Conservation (phyloP, 331 rosid species). For the Phaseolus coccineus region DNA sequence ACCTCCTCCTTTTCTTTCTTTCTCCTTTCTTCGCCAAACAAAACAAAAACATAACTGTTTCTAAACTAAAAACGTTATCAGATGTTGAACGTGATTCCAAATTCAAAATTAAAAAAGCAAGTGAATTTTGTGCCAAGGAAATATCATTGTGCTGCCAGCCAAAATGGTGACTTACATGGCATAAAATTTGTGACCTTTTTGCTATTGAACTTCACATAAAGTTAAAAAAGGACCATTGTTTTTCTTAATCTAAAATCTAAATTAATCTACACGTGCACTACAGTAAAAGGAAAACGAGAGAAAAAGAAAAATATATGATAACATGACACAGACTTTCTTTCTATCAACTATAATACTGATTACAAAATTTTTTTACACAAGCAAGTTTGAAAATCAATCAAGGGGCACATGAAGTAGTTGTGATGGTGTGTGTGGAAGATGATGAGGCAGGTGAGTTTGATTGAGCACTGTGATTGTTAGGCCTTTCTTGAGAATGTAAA, state of each 20-base stretch:
- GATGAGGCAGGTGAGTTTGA: constrained; percentile 87
- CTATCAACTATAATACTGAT: constrained; percentile 27
- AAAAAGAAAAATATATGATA: not conserved
- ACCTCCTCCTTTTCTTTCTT: too few relatives aligned
- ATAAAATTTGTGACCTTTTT: not conserved
- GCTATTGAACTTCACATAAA: not conserved
- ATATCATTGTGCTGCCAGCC: not conserved
- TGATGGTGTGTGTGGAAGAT: constrained; percentile 68
- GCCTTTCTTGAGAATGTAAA: constrained; percentile 61
- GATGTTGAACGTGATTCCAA: constrained; percentile 4
- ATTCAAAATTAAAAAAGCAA: not conserved
- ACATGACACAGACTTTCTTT: not conserved
- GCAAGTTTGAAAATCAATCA: constrained; percentile 36
- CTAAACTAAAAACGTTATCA: too few relatives aligned
- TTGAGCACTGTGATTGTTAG: constrained; percentile 56
- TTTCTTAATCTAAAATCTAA: not conserved
- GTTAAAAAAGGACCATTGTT: not conserved
- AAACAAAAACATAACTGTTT: too few relatives aligned
- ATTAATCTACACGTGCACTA: not conserved
- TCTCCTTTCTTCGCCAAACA: too few relatives aligned
- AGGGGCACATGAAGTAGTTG: constrained; percentile 52
- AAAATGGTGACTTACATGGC: not conserved
- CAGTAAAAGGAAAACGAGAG: too few relatives aligned
- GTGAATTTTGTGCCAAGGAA: not conserved
- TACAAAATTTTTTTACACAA: constrained; percentile 61